phyloP scores from a whole-genome alignment of 2,329 filamentous ascomycete genomes.

The Pseudogymnoascus sp. region DNA sequence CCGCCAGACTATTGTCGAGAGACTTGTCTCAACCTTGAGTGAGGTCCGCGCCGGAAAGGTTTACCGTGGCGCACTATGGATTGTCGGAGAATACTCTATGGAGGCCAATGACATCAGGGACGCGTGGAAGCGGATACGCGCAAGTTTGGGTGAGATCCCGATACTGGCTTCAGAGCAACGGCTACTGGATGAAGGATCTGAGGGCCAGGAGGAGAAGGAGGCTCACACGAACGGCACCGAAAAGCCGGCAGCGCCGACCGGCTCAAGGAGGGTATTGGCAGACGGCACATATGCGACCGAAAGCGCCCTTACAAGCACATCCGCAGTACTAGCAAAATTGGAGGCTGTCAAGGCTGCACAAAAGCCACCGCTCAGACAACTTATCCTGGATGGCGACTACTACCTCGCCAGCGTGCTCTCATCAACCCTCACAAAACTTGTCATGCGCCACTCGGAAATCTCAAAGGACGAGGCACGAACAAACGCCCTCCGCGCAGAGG shows the following conservation, averaged over 20 bases:
- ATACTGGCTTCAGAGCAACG: constrained; percentile 93
- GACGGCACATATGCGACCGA: constrained; percentile 98
- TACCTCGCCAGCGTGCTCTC: constrained; percentile 93
- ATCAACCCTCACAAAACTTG: constrained; percentile 89
- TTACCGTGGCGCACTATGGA: constrained; percentile 94
- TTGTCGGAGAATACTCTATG: constrained; percentile 92
- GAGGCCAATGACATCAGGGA: constrained; percentile 91
- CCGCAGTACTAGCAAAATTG: constrained; percentile 78
- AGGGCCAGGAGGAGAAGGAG: constrained; percentile 58
- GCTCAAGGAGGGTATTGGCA: constrained; percentile 83
- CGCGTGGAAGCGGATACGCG: constrained; percentile 91
- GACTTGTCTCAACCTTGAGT: constrained; percentile 79
- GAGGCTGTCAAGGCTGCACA: constrained; percentile 96
- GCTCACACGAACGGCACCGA: constrained; percentile 64
- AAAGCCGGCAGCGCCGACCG: constrained; percentile 66
- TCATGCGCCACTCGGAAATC: constrained; percentile 94
- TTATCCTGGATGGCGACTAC: constrained; percentile 95
- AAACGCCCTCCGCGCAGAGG: constrained; percentile 88
- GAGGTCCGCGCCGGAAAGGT: constrained; percentile 97
- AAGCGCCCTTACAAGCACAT: constrained; percentile 87
- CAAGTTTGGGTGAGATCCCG: constrained; percentile 91
- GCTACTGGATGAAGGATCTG: constrained; percentile 71
- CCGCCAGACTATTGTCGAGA: constrained; percentile 75
- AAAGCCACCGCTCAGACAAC: constrained; percentile 87
- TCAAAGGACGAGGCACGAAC: constrained; percentile 78